Base-by-base conservation (phyloP, 1,284 basidiomycete species). In the Tetrapyrgos nigripes region DNA sequence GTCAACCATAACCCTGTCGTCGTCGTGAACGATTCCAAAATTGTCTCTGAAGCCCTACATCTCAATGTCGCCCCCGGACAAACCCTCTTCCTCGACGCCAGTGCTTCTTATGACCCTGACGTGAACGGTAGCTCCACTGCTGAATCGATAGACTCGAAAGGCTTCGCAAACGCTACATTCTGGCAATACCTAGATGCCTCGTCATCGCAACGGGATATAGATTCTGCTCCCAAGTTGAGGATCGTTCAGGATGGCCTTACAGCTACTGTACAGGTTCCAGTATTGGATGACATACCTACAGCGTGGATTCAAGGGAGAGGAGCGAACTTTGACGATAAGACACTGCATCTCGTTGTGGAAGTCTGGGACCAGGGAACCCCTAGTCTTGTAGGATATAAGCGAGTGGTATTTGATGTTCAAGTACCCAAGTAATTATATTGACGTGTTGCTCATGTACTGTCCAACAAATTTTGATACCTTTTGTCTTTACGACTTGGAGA, bases 1-100 rank as follows among this genome's bases (percentile, higher is more conserved):
- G 61, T 57, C 13, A 62, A 62, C 24, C 61, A 62, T 55, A 54
- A 58, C 31, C 61, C 61, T 23, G 50, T 58, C 13, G 61, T 62
- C 14, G 57, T 62, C 28, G 54, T 62, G 19, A 62, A 62, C 46
- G 53, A 50, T 14, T 55, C 56, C 24, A 49, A 10, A 11, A 13
- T 49, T 31, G 52, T 45, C 17, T 37, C 52, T 26, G 52, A 50
- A 13, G n/a, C 55, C 17, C 27, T 49, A 19, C 27, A 57, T 49
- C 55, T 50, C 6, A 44, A 57, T 26, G 45, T 50, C 2, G 40
- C 45, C 13, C 29, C 48, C 4, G 55, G 55, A 21, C 47, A 57
- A 24, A 57, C 55, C 21, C 23, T 57, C 23, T 13, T 50, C 29
- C 24, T 57, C 17, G 48, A 57, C 35, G 55, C 47, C 11, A 37